phyloP scores from a whole-genome alignment of 371 early-diverging fungal species.

The Mortierella sp. region DNA sequence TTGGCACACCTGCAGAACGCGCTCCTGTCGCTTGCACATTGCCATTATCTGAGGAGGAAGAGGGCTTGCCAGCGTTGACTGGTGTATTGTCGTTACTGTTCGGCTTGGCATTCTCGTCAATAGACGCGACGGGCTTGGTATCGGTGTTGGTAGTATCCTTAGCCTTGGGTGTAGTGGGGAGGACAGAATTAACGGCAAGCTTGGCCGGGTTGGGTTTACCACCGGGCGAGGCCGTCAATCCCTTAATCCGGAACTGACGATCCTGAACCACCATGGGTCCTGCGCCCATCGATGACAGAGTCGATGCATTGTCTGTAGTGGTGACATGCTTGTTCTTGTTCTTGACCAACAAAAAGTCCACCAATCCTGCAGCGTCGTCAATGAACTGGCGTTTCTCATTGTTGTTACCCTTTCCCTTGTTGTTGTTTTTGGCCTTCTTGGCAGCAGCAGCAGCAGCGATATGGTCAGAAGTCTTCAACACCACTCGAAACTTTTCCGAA shows the following conservation, averaged over 20 bases:
- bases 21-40: background rate
- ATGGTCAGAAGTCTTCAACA: constrained; percentile 37
- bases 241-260: constrained; percentile 47
- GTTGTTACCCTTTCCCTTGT: background rate
- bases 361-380: background rate
- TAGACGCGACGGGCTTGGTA: background rate
- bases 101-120: background rate
- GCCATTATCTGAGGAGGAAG: background rate
- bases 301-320: background rate
- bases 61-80: background rate
- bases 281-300: background rate
- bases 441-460: background rate
- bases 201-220: constrained; percentile 48
- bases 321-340: constrained; percentile 21
- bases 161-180: background rate
- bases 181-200: constrained; percentile 17
- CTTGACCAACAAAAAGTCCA: constrained; percentile 19
- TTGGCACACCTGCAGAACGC: background rate
- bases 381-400: background rate
- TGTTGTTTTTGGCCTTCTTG: background rate
- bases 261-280: constrained; percentile 30
- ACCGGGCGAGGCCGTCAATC: constrained; percentile 26
- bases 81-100: background rate
- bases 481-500: constrained; percentile 45
- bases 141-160: background rate